Base-by-base conservation (phyloP, 2,329 filamentous ascomycete species). In the Davidsoniella eucalypti region DNA sequence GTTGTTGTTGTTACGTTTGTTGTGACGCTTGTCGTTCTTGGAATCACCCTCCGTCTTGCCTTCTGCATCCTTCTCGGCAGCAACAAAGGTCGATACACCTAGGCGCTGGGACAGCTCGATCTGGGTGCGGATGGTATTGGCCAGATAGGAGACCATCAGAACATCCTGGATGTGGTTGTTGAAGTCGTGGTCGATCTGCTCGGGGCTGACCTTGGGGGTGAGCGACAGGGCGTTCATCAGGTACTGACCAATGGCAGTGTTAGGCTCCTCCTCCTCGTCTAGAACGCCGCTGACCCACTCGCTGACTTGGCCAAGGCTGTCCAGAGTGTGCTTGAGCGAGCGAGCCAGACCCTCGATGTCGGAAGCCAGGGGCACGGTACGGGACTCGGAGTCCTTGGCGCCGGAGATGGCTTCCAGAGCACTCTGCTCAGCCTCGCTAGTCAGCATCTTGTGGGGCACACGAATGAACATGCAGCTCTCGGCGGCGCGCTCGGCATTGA, bases 91-190 rank as follows among this genome's bases (percentile, higher is more conserved):
- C 56, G 83, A 79, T n/a, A 80, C 92, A 49, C 90, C 90, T 61
- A 98, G 73, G 56, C 90, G 80, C 75, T 96, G 94, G 57, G 88
- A 94, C 53, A 98, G 80, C 63, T 96, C 92, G 71, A 98, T 95
- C 72, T 98, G 92, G 58, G 90, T 96, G 67, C 90, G 87, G 69
- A 96, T 94, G 57, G 87, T 95, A 75, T 96, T 98, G 65, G 92
- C 87, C 57, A 98, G 77, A 72, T 98, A 98, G 58, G 87, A 94
- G 60, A 98, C 88, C 66, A 96, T 88, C 57, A 98, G 80, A 54
- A 98, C 88, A 66, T 98, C 92, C 72, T 98, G 92, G 67, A 98
- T 87, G 71, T 98, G 92, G 73, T 94, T 94, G 79, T 98, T 98
- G 78, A 98, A 98, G 72, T 96, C 88, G 64, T 83, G 77, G 75